These are phyloP conservation scores for Inonotus obliquus DNA, from an alignment of 1,284 basidiomycete genomes.

Conservation along the genomic window DNA sequence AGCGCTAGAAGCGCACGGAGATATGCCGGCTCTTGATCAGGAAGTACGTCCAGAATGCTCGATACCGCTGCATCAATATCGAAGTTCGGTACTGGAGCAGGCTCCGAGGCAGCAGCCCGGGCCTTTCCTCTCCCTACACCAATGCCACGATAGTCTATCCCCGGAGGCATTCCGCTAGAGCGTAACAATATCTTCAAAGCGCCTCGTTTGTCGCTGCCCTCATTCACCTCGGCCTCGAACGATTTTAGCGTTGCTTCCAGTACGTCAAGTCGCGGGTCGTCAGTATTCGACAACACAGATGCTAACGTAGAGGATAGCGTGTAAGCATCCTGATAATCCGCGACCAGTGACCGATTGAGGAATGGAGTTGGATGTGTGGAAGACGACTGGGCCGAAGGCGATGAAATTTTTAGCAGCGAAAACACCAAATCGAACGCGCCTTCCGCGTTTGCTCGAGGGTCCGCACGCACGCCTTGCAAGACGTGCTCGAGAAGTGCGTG, in stretches of 20 bases:
- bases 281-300: constrained; percentile 41
- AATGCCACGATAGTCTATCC: constrained; percentile 38
- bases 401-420: constrained; percentile 41
- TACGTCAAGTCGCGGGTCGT: constrained; percentile 52
- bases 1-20: constrained; percentile 51
- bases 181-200: constrained; percentile 55
- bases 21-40: constrained; percentile 50
- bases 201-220: constrained; percentile 37
- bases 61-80: constrained; percentile 52
- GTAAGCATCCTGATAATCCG: constrained; percentile 67
- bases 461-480: constrained; percentile 45
- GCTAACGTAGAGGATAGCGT: constrained; percentile 47
- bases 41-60: constrained; percentile 69
- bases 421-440: constrained; percentile 53
- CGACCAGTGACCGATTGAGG: constrained; percentile 57
- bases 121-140: constrained; percentile 33
- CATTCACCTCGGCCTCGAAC: constrained; percentile 29
- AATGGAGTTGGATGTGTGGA: constrained; percentile 43
- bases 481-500: constrained; percentile 51
- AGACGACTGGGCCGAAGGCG: constrained; percentile 16
- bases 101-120: constrained; percentile 30
- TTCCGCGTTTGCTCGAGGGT: constrained; percentile 38
- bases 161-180: constrained; percentile 50
- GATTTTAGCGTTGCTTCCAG: constrained; percentile 47
- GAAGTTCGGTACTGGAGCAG: not conserved